phyloP scores from a whole-genome alignment of 78 protist species.

The Dictyostelium intermedium region DNA sequence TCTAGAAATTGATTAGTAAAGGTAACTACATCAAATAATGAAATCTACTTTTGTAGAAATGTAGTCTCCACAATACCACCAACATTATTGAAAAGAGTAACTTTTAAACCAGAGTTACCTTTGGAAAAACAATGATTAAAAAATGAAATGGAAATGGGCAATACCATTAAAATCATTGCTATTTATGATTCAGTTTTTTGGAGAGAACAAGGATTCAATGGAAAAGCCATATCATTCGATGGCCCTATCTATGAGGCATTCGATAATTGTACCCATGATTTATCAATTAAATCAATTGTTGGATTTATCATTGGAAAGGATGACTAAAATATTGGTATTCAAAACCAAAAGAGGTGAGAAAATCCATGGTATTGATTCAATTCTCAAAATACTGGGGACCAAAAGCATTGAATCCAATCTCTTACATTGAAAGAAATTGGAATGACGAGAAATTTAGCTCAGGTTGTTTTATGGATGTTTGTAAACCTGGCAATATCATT shows the following conservation, averaged over 20 bases:
- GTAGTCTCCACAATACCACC: background rate
- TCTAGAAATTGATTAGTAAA: background rate
- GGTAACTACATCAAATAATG: background rate
- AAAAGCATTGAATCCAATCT: background rate
- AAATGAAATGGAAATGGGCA: conserved; percentile 10
- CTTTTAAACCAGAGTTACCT: conserved; percentile 1
- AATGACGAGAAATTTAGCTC: background rate
- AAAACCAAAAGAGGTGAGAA: background rate
- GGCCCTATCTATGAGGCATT: background rate
- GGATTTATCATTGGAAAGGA: conserved; percentile 40
- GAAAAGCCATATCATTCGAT: background rate
- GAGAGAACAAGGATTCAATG: conserved; percentile 42
- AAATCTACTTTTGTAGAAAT: background rate
- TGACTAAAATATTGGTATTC: background rate
- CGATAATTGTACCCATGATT: conserved; percentile 26
- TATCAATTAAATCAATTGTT: background rate
- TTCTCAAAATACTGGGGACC: background rate
- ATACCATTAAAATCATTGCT: conserved; percentile 26
- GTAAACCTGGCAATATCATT: background rate
- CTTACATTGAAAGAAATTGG: conserved; percentile 45
- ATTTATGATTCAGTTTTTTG: conserved; percentile 32
- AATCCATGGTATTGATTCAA: background rate
- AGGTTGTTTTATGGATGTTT: conserved; percentile 21
- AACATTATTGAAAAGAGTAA: background rate
- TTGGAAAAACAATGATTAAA: background rate